Base-by-base conservation (phyloP, 2,329 filamentous ascomycete species). In the Moelleriella libera region DNA sequence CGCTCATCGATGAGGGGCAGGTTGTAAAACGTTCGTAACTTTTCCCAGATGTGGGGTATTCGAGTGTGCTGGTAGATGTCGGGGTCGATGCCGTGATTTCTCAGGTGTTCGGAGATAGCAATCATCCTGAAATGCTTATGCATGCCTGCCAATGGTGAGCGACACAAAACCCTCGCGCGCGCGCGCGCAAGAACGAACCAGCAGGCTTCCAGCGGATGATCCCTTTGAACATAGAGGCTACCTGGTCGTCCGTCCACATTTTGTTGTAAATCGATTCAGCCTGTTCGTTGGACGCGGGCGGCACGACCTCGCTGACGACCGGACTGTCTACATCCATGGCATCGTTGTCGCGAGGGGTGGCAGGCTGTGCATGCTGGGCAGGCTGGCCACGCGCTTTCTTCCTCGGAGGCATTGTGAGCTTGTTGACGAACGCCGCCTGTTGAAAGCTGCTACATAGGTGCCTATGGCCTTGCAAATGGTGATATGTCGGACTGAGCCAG, bases 121-220 rank as follows among this genome's bases (percentile, higher is more conserved):
- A 95, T 80, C 75, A 96, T 89, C 50, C 87, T 83, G 61, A 95
- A 94, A 64, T 95, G 88, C 62, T 90, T 94, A 68, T 95, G 88
- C 74, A 95, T 85, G 51, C 88, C 86, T 86, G 42, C 10, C 4
- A 28, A 34, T 14, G 14, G 11, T 10, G 31, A 11, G 8, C 40
- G 34, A 34, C 39, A 41, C 21, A 21, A 21, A 21, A 21, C 21
- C 21, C 21, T 41, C 11, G 40, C 10, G 40, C 9, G 14, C 9
- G 10, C 7, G 40, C 9, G 40, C 6, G 5, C 2, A 12, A 6
- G 12, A 9, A n/a, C 40, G 54, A 61, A 87, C 88, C 90, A 41
- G 90, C 90, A n/a, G 92, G 92, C 62, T 98, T 98, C 84, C 86
- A 95, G 60, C 82, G 78, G 53, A 97, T 89, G 54, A 97, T 83